Evolutionary conservation across 176 grass and related monocot species (phyloP).

Genomic region (Oryza meridionalis): DNA sequence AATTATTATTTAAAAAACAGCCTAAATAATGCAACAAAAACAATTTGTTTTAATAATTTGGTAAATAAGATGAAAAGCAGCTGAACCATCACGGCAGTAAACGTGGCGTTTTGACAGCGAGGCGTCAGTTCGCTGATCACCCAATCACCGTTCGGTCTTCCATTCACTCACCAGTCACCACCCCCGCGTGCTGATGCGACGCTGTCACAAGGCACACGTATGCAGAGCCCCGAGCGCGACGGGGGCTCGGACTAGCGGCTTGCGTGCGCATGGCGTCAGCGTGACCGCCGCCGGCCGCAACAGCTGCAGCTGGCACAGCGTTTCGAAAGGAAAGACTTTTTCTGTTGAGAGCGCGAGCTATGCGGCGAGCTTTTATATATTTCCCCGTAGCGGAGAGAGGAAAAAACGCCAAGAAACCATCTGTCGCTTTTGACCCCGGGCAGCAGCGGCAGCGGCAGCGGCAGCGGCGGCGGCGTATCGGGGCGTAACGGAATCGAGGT

Average conservation of each 20-base stretch:
- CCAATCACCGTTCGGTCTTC: no score
- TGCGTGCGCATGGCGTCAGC: conserved; percentile 57
- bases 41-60: no score
- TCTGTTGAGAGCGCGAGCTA: not conserved
- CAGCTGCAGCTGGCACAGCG: not conserved
- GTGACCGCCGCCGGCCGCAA: conserved; percentile 20
- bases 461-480: not conserved
- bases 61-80: no score
- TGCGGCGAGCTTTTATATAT: not conserved
- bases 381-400: not conserved
- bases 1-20: no score
- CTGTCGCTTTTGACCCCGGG: not conserved
- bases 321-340: not conserved
- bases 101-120: conserved; percentile 32
- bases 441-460: not conserved
- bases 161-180: not conserved
- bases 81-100: not conserved
- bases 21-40: no score
- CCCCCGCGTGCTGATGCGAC: conserved; percentile 40
- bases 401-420: conserved; percentile 10
- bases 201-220: conserved; percentile 53
- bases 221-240: not conserved
- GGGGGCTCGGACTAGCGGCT: not conserved
- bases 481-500: conserved; percentile 24
- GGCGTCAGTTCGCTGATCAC: not conserved